Evolutionary conservation across 345 rosid genomes (phyloP), one percentile per base, ranked within the genome.

Genomic region (Citrus glauca): DNA sequence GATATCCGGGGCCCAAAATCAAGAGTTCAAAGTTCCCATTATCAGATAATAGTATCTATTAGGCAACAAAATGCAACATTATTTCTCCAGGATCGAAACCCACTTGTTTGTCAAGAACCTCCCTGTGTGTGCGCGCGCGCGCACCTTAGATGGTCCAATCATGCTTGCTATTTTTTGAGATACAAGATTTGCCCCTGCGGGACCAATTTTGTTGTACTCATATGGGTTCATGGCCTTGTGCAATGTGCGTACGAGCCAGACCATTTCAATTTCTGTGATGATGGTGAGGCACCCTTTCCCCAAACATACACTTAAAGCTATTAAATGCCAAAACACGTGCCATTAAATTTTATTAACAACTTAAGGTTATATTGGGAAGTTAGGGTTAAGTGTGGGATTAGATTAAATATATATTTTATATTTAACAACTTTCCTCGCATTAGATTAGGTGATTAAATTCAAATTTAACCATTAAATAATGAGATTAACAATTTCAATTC

Each of bases 241-340:
- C 85, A 37, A 6, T 13, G 38, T 6, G 22, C 57, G 56, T 74
- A 57, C 67, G 25, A 62, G 22, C 37, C 66, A 50, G 71, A 50
- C 53, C 55, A 55, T 16, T 77, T 69, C 68, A 56, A 42, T 74
- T 67, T 66, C 6, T 32, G 69, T 30, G 69, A 78, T 77, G 75
- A 81, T 73, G 80, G 64, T 14, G 38, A 66, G 63, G 45, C 50
- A 61, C 53, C 57, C 69, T 16, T 66, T 59, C 17, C 32, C 28
- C 71, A 73, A 28, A 32, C 71, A 68, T 11, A 33, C 50, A 77
- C 56, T 64, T 33, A 40, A 72, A 33, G 3, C 45, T 55, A 67
- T 60, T 77, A 72, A 73, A 72, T 77, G 78, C 59, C 45, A 38
- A 63, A 80, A 80, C 83, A 71, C 30, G 50, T 71, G 69, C n/a